Conservation (phyloP, 495 filamentous ascomycete genomes). For the Penicillium steckii region DNA sequence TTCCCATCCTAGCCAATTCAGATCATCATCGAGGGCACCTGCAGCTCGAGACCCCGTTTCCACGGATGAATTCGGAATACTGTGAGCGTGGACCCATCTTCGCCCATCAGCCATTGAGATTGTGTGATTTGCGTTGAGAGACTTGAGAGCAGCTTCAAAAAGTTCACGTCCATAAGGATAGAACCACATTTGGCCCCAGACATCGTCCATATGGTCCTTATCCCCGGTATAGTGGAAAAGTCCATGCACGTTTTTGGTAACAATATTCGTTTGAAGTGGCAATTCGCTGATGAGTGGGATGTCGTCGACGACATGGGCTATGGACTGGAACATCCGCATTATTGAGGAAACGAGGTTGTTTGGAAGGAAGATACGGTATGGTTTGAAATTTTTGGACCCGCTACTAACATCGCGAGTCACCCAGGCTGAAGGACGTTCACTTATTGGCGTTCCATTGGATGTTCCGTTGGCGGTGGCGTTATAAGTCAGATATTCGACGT, state of each 20-base stretch:
- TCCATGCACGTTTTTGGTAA: constrained; percentile 12
- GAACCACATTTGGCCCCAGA: constrained; percentile 13
- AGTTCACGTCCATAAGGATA: constrained; percentile 8
- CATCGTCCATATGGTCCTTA: constrained; percentile 12
- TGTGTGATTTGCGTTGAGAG: not conserved
- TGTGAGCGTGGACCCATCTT: constrained; percentile 9
- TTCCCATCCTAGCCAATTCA: not conserved
- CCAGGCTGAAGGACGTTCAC: not conserved
- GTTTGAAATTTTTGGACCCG: constrained; percentile 1
- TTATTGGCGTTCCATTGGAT: not conserved
- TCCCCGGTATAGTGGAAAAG: constrained; percentile 13
- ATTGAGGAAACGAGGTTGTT: constrained; percentile 6
- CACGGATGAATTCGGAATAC: not conserved
- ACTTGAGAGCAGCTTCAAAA: not conserved
- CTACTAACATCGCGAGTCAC: constrained; percentile 4
- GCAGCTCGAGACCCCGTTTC: not conserved
- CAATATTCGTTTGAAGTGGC: constrained; percentile 10
- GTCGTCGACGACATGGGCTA: constrained; percentile 1
- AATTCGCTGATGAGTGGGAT: constrained; percentile 4
- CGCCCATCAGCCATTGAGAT: constrained; percentile 10
- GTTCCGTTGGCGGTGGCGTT: not conserved
- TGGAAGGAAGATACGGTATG: constrained; percentile 6
- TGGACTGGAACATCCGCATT: not conserved
- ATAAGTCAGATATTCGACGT: constrained; percentile 7
- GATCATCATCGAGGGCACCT: not conserved